Percentiles rank a stretch among this genome's conserved stretches.
Conservation (phyloP, 1,139 yeast species). For the Protomyces pachydermus region DNA sequence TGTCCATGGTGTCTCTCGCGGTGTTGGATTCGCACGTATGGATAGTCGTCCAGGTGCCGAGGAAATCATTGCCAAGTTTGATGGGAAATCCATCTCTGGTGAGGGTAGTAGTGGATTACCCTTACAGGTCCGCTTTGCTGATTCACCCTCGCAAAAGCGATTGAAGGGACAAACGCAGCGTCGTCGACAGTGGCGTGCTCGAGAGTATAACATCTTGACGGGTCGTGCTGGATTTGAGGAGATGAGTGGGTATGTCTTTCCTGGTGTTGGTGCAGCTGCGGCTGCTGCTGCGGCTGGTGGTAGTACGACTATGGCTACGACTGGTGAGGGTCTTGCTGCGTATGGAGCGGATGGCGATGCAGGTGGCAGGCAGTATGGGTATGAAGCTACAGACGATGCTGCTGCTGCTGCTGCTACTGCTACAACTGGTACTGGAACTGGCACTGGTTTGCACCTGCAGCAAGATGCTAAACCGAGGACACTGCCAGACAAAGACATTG, state of each 20-base stretch:
- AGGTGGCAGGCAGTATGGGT: not conserved
- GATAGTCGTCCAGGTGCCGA: conserved; percentile 32
- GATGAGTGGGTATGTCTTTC: not conserved
- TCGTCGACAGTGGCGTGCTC: conserved; percentile 35
- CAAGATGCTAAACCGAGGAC: not conserved
- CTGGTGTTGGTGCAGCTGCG: not conserved
- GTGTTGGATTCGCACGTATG: conserved; percentile 35
- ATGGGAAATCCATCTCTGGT: conserved; percentile 30
- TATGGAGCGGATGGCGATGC: not conserved
- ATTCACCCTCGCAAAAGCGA: conserved; percentile 30
- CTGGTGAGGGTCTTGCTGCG: not conserved
- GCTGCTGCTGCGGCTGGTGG: not conserved
- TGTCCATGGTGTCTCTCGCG: conserved; percentile 33
- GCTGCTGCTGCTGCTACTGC: not conserved
- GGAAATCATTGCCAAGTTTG: conserved; percentile 31
- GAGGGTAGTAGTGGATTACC: conserved; percentile 31
- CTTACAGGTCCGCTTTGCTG: conserved; percentile 35
- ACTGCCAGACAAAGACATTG: not conserved
- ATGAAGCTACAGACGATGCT: not conserved
- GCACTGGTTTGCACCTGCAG: not conserved
- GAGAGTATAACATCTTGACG: conserved; percentile 32
- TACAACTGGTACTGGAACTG: not conserved
- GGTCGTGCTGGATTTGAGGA: conserved; percentile 4
- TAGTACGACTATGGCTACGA: not conserved
- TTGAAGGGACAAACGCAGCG: conserved; percentile 33